Conservation (phyloP, 495 filamentous ascomycete genomes). For the Amniculicola lignicola region DNA sequence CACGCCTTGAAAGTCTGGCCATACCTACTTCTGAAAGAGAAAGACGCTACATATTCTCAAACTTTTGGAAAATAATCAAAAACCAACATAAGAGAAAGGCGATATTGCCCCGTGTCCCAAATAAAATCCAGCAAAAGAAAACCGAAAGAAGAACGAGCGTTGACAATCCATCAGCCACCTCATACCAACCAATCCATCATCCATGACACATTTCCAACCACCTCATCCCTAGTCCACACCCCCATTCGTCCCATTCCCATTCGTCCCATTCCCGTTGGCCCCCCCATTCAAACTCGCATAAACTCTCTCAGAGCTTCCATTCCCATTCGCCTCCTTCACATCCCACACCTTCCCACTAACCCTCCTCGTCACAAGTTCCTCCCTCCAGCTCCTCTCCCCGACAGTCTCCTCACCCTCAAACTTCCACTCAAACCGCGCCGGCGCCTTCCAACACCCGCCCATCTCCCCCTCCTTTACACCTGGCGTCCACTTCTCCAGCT, state of each 20-base stretch:
- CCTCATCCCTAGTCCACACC: not conserved
- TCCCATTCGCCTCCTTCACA: not conserved
- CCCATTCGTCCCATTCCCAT: conserved; percentile 3
- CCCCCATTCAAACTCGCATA: not conserved
- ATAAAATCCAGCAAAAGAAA: not conserved
- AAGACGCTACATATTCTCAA: too few species aligned
- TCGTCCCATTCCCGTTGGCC: not conserved
- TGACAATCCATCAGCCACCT: too few species aligned
- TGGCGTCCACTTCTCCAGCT: conserved; percentile 25
- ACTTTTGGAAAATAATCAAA: too few species aligned
- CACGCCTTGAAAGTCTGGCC: too few species aligned
- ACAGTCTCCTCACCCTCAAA: conserved; percentile 18
- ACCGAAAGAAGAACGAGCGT: not conserved
- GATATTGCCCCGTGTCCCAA: too few species aligned
- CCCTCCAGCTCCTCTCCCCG: conserved; percentile 7
- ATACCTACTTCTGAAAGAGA: too few species aligned
- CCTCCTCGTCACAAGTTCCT: conserved; percentile 24
- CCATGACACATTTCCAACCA: not conserved
- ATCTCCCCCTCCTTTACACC: conserved; percentile 20
- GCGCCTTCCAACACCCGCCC: conserved; percentile 18
- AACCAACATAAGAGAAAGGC: too few species aligned
- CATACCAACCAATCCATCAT: too few species aligned
- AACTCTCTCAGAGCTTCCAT: not conserved
- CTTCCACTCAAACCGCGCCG: conserved; percentile 12
- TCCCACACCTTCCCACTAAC: conserved; percentile 20